Percentiles rank a stretch among this genome's conserved stretches.
phyloP scores from a whole-genome alignment of 2,329 filamentous ascomycete genomes.

The Keithomyces neogunnii region DNA sequence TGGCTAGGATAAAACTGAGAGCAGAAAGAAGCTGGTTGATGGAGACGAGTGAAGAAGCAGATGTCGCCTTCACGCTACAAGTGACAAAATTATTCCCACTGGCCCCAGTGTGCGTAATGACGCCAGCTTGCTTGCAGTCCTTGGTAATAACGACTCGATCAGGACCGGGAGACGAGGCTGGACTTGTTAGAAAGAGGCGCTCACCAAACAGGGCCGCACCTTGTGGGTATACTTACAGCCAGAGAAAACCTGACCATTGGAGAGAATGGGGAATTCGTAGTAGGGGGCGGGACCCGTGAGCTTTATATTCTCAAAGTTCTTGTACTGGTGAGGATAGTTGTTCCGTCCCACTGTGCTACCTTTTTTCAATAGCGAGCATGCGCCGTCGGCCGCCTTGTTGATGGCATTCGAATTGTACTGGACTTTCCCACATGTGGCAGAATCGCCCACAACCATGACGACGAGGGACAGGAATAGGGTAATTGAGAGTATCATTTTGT shows the following conservation, averaged over 20 bases:
- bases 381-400: conserved; percentile 38
- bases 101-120: conserved; percentile 45
- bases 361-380: conserved; percentile 39
- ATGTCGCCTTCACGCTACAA: conserved; percentile 1
- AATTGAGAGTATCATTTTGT: conserved; percentile 4
- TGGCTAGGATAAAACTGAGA: not conserved
- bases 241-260: conserved; percentile 38
- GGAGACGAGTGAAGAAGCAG: not conserved
- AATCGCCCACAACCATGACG: conserved; percentile 11
- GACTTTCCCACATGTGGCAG: conserved; percentile 41
- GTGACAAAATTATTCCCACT: conserved; percentile 5
- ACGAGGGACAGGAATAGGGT: conserved; percentile 9
- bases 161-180: conserved; percentile 38
- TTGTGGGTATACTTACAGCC: conserved; percentile 34
- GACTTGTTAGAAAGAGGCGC: no score
- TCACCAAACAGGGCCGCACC: no score
- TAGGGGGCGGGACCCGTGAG: conserved; percentile 48
- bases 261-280: conserved; percentile 54
- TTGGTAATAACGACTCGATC: conserved; percentile 56
- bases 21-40: not conserved
- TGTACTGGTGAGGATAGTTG: conserved; percentile 49
- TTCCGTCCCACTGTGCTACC: conserved; percentile 26
- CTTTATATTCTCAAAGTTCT: conserved; percentile 54
- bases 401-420: conserved; percentile 40
- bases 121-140: conserved; percentile 43